phyloP scores from a whole-genome alignment of 345 rosid genomes.

The Murraya paniculata region DNA sequence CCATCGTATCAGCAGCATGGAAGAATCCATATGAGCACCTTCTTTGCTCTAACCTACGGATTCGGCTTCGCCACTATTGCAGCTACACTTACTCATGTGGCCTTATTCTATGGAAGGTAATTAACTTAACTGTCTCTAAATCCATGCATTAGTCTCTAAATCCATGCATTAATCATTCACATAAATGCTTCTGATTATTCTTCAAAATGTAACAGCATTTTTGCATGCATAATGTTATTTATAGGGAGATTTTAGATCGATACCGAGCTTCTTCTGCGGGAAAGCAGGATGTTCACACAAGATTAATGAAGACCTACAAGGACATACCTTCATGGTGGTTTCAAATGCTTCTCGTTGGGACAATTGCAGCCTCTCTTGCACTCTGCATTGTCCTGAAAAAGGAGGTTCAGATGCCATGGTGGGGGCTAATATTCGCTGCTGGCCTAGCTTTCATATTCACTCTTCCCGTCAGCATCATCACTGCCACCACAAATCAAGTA shows the following conservation, averaged over 20 bases:
- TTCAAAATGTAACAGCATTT: background rate
- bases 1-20: slow-evolving; percentile 22
- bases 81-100: slow-evolving; percentile 43
- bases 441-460: slow-evolving; percentile 43
- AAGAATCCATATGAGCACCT: slow-evolving; percentile 37
- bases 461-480: slow-evolving; percentile 45
- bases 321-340: slow-evolving; percentile 54
- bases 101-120: slow-evolving; percentile 48
- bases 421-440: slow-evolving; percentile 46
- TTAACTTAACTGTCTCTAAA: background rate
- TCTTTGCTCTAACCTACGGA: slow-evolving; percentile 46
- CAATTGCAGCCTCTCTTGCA: slow-evolving; percentile 24
- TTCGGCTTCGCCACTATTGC: slow-evolving; percentile 48
- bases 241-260: slow-evolving; percentile 39
- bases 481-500: slow-evolving; percentile 55
- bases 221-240: background rate
- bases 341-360: slow-evolving; percentile 27
- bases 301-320: slow-evolving; percentile 35
- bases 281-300: slow-evolving; percentile 40
- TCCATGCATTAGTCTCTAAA: background rate
- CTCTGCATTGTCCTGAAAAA: slow-evolving; percentile 33
- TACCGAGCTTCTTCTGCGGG: slow-evolving; percentile 29
- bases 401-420: slow-evolving; percentile 53
- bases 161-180: no score
- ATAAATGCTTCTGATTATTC: background rate